Evolutionary conservation across 2,329 filamentous ascomycete species (phyloP), one percentile per base, ranked within the genome.

Genomic region (Fusarium circinatum): DNA sequence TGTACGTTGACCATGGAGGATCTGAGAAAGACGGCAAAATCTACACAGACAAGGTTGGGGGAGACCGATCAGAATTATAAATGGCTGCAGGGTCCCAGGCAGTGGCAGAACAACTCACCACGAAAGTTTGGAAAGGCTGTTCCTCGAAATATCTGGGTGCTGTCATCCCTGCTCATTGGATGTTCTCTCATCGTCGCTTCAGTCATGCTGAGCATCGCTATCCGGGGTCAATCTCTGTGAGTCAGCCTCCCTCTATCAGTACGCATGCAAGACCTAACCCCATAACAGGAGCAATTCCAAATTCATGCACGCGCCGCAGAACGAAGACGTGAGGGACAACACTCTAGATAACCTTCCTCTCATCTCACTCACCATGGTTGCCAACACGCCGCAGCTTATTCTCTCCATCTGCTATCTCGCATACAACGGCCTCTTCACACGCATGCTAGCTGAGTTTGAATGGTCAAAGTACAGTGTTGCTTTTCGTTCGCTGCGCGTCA

Each of bases 381-480:
- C 71, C 5, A 75, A 75, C 39, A 38, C 48, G 7, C 72, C 71
- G 7, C 72, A 75, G 26, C 47, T 75, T 1, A 36, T 75, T 5
- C 38, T 75, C 11, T 75, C 72, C 0, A 64, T 73, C 30, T 75
- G 68, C 28, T 75, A 75, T 6, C 52, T 75, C 5, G 49, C 65
- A 0, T 75, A 75, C 13, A 75, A 75, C 10, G 71, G 72, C 0
- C 65, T 75, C 4, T 75, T 75, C 14, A 75, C 72, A 2, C 71
- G 72, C 3, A 75, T 75, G 72, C 14, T 75, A 6, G 71, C 71
- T 2, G 72, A 75, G 26, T 75, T 75, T 22, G 72, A 75, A 14
- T 75, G 72, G 71, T 51, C 51, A 4, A 62, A 52, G 20, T 73
- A 67, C 12, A 71, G 72, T 20, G n/a, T 64, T 4, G 59, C 39